Evolutionary conservation across 192 early-diverging fungal species (phyloP), one percentile per base, ranked within the genome.

Genomic region (Rhizophagus prolifer): DNA sequence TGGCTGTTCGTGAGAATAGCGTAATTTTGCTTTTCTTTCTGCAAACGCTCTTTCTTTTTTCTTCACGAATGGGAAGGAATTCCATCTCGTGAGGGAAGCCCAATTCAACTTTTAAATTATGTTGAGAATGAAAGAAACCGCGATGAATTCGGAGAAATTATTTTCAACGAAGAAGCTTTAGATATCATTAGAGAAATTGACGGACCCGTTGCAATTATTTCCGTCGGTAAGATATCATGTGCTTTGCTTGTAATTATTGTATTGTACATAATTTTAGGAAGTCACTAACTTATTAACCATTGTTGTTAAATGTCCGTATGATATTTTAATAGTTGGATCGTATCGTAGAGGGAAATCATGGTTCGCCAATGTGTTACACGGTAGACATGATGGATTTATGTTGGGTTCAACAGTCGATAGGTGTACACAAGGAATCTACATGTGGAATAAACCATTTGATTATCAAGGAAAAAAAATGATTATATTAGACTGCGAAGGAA

Each of bases 301-400:
- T 23, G 4, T 9, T 19, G 34, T 41, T 44, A 14, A 12, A 28
- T 14, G 6, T 31, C n/a, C n/a, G 2, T 19, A 59, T 59, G 3
- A 38, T n/a, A 36, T 7, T 41, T 41, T 12, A 65, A 60, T 41
- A 73, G 74, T 41, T n/a, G 63, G 74, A 10, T 31, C 74, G 21
- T 76, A 30, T 76, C 74, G 74, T 61, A 36, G 74, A 14, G 74
- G 74, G 10, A 76, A 76, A 76, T 76, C 74, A 10, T 76, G 58
- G 41, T 66, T 66, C 26, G 74, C 62, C 2, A 76, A 76, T 41
- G 31, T 66, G 9, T 65, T 76, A 23, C 63, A 41, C 13, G 74
- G 74, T 26, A 62, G 74, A 23, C 74, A 76, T 66, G 63, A 76
- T 28, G 74, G 74, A 19, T 76, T 76, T 25, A n/a, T 16, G 12